These are phyloP conservation scores for Penicillium tannophilum DNA, from an alignment of 495 filamentous ascomycete genomes.

Conservation along the genomic window DNA sequence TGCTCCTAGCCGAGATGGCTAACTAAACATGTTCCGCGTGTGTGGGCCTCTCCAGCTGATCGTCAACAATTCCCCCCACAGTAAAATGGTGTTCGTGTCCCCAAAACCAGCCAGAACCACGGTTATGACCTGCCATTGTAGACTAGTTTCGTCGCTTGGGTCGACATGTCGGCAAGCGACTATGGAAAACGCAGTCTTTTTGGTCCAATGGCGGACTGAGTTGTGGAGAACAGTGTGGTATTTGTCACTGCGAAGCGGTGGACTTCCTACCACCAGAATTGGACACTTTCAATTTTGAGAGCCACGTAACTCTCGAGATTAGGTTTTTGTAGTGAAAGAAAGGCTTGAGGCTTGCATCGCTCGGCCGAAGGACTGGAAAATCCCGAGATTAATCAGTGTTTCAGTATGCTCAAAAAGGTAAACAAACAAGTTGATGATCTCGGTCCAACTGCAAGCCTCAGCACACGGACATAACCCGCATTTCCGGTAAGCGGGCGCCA, in stretches of 20 bases:
- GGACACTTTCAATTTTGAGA: neutral
- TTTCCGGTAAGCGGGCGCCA: no score
- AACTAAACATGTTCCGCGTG: slow-evolving; percentile 2
- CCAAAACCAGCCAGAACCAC: neutral
- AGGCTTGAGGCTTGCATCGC: neutral
- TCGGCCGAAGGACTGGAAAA: neutral
- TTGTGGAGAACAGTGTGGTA: slow-evolving; percentile 13
- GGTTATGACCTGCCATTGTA: neutral
- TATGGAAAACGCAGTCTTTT: neutral
- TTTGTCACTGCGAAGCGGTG: slow-evolving; percentile 20
- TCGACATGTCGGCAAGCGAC: neutral
- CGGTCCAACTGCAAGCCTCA: neutral
- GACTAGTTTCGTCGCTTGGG: neutral
- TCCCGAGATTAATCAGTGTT: neutral
- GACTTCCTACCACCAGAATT: slow-evolving; percentile 2
- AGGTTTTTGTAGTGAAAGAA: neutral
- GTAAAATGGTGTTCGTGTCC: slow-evolving; percentile 2
- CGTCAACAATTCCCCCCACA: slow-evolving; percentile 7
- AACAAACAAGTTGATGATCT: neutral
- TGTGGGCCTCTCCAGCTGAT: slow-evolving; percentile 8
- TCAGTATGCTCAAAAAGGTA: neutral
- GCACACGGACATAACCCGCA: neutral
- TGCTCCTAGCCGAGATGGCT: slow-evolving; percentile 9
- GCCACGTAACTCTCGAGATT: slow-evolving; percentile 14
- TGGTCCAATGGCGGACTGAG: slow-evolving; percentile 5